A percentile compares a stretch with the other conserved stretches of the same genome.
These are phyloP conservation scores for Fusarium hainanense DNA, from an alignment of 2,329 filamentous ascomycete species.

Conservation along the genomic window DNA sequence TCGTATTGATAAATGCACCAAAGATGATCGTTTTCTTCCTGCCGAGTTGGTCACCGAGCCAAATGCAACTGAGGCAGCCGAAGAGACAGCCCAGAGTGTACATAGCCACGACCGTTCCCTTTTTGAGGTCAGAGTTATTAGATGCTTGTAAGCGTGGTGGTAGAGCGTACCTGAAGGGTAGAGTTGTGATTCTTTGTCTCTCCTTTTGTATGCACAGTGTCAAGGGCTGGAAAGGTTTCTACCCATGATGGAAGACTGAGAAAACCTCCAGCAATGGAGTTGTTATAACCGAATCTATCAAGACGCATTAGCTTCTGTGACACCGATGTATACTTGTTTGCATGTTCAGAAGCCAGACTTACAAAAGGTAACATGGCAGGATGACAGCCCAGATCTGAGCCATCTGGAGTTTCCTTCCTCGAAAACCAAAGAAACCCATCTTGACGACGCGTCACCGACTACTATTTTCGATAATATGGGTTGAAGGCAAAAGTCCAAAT, in stretches of 20 bases:
- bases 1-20: background rate
- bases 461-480: too few species aligned
- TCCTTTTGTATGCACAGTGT: constrained; percentile 3
- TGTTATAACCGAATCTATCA: background rate
- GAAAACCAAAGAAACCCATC: background rate
- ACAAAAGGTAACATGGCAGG: constrained; percentile 4
- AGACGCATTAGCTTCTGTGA: accelerated
- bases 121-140: accelerated
- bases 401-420: constrained; percentile 2
- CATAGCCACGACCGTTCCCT: constrained; percentile 5
- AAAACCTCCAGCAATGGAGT: constrained; percentile 6
- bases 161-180: background rate
- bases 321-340: too few species aligned
- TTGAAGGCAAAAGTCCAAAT: too few species aligned
- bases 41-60: constrained; percentile 8
- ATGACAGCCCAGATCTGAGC: constrained; percentile 11
- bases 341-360: background rate
- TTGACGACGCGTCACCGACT: background rate
- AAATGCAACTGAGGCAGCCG: constrained; percentile 3
- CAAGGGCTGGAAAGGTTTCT: constrained; percentile 4
- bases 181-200: background rate
- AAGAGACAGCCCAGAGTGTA: constrained; percentile 7
- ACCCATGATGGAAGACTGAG: constrained; percentile 5
- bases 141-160: accelerated
- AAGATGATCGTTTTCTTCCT: constrained; percentile 1